phyloP scores from a whole-genome alignment of 768 basidiomycete genomes.

The Bullera alba region DNA sequence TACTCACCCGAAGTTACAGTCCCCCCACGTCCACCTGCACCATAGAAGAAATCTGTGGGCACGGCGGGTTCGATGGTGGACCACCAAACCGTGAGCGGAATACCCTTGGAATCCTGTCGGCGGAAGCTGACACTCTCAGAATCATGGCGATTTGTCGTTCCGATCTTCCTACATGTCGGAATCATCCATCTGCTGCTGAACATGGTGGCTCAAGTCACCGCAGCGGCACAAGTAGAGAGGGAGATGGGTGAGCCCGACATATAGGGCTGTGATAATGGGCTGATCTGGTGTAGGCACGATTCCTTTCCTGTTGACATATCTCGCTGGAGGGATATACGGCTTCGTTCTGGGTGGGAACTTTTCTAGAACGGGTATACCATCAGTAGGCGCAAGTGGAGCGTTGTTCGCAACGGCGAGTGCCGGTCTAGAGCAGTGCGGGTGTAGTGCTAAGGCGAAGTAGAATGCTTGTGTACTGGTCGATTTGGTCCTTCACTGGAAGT shows the following conservation, averaged over 20 bases:
- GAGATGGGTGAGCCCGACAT: constrained; percentile 59
- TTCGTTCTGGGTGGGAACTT: constrained; percentile 83
- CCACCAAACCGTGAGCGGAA: constrained; percentile 47
- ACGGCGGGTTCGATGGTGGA: constrained; percentile 60
- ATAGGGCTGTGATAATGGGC: background rate
- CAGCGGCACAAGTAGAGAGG: constrained; percentile 70
- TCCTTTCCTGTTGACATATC: constrained; percentile 72
- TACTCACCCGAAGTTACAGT: constrained; percentile 13
- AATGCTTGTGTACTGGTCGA: constrained; percentile 58
- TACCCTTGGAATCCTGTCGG: no score
- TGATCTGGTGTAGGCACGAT: constrained; percentile 52
- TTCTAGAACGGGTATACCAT: constrained; percentile 75
- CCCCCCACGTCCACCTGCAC: constrained; percentile 65
- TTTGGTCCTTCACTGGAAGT: constrained; percentile 83
- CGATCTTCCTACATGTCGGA: constrained; percentile 93
- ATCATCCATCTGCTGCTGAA: constrained; percentile 86
- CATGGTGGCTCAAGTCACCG: constrained; percentile 73
- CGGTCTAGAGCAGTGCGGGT: background rate
- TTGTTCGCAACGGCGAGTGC: constrained; percentile 70
- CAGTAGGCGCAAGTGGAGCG: constrained; percentile 85
- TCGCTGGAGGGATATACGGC: constrained; percentile 89
- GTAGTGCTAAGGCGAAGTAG: constrained; percentile 13
- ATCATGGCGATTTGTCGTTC: constrained; percentile 63
- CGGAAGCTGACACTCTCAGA: constrained; percentile 5
- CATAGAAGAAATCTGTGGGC: constrained; percentile 77